phyloP scores from a whole-genome alignment of 371 early-diverging fungal species.

The Circinella minor region DNA sequence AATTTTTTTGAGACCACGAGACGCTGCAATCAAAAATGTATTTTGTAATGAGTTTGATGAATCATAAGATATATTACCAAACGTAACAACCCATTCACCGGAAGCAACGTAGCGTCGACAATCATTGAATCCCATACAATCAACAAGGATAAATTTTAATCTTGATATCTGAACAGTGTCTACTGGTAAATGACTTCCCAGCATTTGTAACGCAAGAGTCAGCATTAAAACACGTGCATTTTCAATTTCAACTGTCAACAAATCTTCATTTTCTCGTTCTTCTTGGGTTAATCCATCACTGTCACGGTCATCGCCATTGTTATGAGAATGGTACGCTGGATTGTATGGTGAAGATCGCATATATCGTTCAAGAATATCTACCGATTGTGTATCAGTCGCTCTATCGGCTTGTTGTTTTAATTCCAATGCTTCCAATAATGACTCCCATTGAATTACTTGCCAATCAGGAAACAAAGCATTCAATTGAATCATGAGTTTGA shows the following conservation, averaged over 20 bases:
- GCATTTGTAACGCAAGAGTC: conserved; percentile 56
- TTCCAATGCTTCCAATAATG: conserved; percentile 49
- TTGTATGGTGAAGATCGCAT: conserved; percentile 20
- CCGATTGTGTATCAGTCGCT: conserved; percentile 17
- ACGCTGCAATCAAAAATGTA: conserved; percentile 40
- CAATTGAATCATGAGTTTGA: conserved; percentile 53
- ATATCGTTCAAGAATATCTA: conserved; percentile 42
- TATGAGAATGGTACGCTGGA: background rate
- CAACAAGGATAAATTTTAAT: conserved; percentile 46
- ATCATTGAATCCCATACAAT: conserved; percentile 48
- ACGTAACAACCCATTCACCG: conserved; percentile 39
- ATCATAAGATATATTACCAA: conserved; percentile 42
- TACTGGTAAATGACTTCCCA: conserved; percentile 48
- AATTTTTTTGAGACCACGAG: conserved; percentile 52
- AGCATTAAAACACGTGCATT: conserved; percentile 51
- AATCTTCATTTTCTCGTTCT: background rate
- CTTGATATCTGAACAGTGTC: conserved; percentile 38
- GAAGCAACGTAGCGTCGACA: conserved; percentile 36
- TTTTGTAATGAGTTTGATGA: conserved; percentile 38
- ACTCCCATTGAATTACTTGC: conserved; percentile 62
- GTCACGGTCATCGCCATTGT: background rate
- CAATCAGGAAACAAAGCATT: conserved; percentile 58
- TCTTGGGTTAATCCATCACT: background rate
- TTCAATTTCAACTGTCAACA: conserved; percentile 35
- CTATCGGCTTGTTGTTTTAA: conserved; percentile 26